A percentile compares a stretch with the other conserved stretches of the same genome.
Conservation (phyloP, 1,284 basidiomycete species). For the Pascua sp. region DNA sequence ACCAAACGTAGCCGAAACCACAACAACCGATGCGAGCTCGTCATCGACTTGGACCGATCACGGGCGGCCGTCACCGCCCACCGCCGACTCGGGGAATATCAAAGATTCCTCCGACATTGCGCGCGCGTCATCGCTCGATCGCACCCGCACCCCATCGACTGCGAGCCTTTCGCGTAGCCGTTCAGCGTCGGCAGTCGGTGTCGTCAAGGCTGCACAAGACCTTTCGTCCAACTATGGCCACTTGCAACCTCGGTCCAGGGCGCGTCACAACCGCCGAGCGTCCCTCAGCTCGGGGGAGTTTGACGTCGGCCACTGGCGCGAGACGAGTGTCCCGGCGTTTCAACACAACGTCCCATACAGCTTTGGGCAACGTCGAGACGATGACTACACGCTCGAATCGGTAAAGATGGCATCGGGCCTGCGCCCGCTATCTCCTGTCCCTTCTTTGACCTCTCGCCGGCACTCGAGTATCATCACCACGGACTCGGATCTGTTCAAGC, state of each 20-base stretch:
- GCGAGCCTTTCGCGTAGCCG: slow-evolving; percentile 7
- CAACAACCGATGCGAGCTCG: too few relatives aligned
- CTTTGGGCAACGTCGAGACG: slow-evolving; percentile 5
- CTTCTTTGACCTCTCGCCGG: background rate
- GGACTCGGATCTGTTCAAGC: background rate
- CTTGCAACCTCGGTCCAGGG: background rate
- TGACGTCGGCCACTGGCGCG: slow-evolving; percentile 10
- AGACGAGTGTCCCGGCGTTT: slow-evolving; percentile 5
- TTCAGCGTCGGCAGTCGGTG: slow-evolving; percentile 7
- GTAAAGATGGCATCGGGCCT: slow-evolving; percentile 1
- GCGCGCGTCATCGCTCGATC: too few relatives aligned
- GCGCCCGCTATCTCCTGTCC: background rate
- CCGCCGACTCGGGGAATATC: too few relatives aligned
- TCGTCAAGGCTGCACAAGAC: slow-evolving; percentile 6
- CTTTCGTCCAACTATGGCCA: background rate
- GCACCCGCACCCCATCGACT: too few relatives aligned
- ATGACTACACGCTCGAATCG: slow-evolving; percentile 15
- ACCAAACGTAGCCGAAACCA: too few relatives aligned
- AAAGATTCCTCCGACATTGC: too few relatives aligned
- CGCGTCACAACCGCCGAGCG: slow-evolving; percentile 4
- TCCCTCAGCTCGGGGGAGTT: slow-evolving; percentile 13
- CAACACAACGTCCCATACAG: slow-evolving; percentile 10
- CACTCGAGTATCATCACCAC: slow-evolving; percentile 2
- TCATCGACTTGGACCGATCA: too few relatives aligned
- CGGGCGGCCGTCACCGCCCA: too few relatives aligned